Evolutionary conservation across 495 filamentous ascomycete genomes (phyloP).

Genomic region (Darksidea phi): DNA sequence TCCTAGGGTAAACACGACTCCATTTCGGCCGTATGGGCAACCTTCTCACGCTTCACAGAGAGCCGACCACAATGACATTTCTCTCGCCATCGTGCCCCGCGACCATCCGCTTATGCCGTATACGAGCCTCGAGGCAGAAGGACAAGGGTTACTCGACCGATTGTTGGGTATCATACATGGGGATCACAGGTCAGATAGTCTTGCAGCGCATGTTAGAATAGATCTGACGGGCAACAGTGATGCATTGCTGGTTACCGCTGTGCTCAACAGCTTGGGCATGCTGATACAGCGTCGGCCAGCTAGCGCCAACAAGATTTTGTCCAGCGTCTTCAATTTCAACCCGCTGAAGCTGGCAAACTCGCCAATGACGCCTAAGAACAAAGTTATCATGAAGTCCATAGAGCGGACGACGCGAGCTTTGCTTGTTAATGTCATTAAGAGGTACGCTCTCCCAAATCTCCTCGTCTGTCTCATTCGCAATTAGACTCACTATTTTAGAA

Average conservation of each 20-base stretch:
- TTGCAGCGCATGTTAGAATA: neutral
- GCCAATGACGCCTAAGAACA: constrained; percentile 73
- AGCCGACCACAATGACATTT: constrained; percentile 83
- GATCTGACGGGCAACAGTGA: constrained; percentile 57
- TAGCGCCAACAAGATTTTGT: constrained; percentile 80
- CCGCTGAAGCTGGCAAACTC: constrained; percentile 74
- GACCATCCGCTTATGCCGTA: constrained; percentile 76
- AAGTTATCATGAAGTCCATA: constrained; percentile 85
- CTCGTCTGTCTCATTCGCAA: neutral
- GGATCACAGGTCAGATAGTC: constrained; percentile 63
- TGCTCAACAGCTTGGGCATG: constrained; percentile 78
- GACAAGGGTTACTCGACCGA: constrained; percentile 82
- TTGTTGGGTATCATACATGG: constrained; percentile 86
- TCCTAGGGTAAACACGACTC: constrained; percentile 60
- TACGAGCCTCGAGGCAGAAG: constrained; percentile 83
- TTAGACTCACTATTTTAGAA: constrained; percentile 49
- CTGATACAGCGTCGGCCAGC: constrained; percentile 77
- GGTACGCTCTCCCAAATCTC: constrained; percentile 49
- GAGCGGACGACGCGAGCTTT: constrained; percentile 85
- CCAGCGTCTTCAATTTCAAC: constrained; percentile 84
- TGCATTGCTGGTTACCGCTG: constrained; percentile 85
- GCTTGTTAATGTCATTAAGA: constrained; percentile 73
- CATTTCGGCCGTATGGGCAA: neutral
- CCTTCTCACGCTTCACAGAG: constrained; percentile 51
- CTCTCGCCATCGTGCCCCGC: constrained; percentile 76